These are phyloP conservation scores for Cyberlindnera nakhonratchasimensis DNA, from an alignment of 805 yeast species.

Conservation along the genomic window DNA sequence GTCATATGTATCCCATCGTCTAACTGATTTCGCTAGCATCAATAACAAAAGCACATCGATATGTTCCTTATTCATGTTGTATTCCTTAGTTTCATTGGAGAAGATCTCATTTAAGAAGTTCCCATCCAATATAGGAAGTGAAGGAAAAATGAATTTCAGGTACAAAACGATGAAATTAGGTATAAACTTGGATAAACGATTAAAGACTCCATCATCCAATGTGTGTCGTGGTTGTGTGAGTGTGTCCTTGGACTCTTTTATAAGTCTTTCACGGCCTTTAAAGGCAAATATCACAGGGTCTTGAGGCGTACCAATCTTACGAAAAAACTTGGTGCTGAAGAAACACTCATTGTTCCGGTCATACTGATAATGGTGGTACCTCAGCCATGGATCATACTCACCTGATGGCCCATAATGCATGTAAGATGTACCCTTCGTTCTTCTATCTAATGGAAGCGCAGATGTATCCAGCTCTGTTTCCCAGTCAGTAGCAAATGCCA, in stretches of 20 bases:
- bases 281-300: constrained; percentile 11
- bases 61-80: constrained; percentile 8
- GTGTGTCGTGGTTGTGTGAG: too few species aligned
- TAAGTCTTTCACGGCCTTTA: not conserved
- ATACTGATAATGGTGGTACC: constrained; percentile 14
- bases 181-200: constrained; percentile 1
- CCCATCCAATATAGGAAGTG: constrained; percentile 13
- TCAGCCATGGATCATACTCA: constrained; percentile 16
- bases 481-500: not conserved
- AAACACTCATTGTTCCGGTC: constrained; percentile 13
- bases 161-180: constrained; percentile 13
- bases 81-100: constrained; percentile 13
- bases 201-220: constrained; percentile 4
- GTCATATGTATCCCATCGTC: constrained; percentile 14
- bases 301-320: constrained; percentile 9
- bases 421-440: constrained; percentile 4
- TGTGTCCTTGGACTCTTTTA: constrained; percentile 3
- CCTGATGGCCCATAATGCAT: constrained; percentile 10
- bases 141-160: constrained; percentile 11
- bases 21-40: constrained; percentile 7
- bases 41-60: constrained; percentile 5
- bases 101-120: constrained; percentile 13
- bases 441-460: constrained; percentile 4
- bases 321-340: constrained; percentile 11
- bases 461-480: not conserved